Conservation (phyloP, 208 protist species). For the Angomonas deanei region DNA sequence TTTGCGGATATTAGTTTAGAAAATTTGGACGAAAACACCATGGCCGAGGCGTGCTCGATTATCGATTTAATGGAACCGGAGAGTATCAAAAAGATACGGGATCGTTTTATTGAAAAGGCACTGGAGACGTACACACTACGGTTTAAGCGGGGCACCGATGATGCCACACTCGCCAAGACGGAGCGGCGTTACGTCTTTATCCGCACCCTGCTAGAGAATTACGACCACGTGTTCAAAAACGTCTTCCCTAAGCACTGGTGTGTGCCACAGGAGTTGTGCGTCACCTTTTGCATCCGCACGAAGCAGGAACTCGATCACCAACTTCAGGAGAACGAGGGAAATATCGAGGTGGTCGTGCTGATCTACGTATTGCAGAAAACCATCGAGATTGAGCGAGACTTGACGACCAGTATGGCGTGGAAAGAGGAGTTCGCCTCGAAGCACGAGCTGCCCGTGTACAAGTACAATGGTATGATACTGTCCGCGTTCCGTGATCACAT, state of each 20-base stretch:
- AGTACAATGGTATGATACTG: constrained; percentile 79
- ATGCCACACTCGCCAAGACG: constrained; percentile 83
- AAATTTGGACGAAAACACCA: constrained; percentile 57
- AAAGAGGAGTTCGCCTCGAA: constrained; percentile 62
- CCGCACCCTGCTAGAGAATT: constrained; percentile 70
- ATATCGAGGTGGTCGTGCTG: constrained; percentile 78
- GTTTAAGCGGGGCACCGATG: constrained; percentile 84
- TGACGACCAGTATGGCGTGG: constrained; percentile 78
- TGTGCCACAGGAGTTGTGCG: constrained; percentile 86
- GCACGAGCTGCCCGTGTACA: constrained; percentile 62
- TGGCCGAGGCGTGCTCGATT: constrained; percentile 83
- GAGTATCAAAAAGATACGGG: constrained; percentile 66
- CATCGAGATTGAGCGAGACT: constrained; percentile 89
- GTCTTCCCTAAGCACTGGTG: constrained; percentile 90
- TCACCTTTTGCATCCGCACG: constrained; percentile 89
- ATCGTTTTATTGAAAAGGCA: constrained; percentile 83
- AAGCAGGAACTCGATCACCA: constrained; percentile 83
- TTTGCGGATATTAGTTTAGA: constrained; percentile 73
- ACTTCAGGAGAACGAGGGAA: constrained; percentile 45
- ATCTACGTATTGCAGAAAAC: constrained; percentile 90
- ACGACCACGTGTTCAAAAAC: constrained; percentile 65
- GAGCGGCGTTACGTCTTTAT: constrained; percentile 91
- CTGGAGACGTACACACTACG: constrained; percentile 78
- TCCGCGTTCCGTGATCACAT: constrained; percentile 82
- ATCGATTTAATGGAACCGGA: constrained; percentile 84